Evolutionary conservation across 1,284 basidiomycete species (phyloP), one percentile per base, ranked within the genome.

Genomic region (Rugosomyces carneus): DNA sequence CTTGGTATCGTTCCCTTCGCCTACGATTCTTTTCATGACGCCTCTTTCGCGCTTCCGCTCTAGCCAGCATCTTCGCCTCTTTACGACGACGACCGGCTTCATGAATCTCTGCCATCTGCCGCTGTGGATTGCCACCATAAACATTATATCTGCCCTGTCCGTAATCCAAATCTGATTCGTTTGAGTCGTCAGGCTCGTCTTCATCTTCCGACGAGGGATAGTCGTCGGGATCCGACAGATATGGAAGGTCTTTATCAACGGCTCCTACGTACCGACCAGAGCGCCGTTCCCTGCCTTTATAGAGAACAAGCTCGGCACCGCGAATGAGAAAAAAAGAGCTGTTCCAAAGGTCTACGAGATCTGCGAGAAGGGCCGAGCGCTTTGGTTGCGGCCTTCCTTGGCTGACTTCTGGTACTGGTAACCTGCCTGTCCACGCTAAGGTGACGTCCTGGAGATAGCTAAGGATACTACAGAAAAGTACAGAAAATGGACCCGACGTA

Each of bases 321-420:
- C 87, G 83, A 23, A 72, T 65, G 47, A 74, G 59, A 70, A 88
- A 88, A 67, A 88, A 90, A 10, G 74, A 76, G 37, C 64, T 61
- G 60, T 89, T 89, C 87, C 87, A 90, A 26, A 85, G 68, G 52
- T 87, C 80, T 51, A 89, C 67, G 24, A 89, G 70, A 57, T 87
- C 83, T 13, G 76, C 74, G n/a, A 78, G 64, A 31, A 88, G 67
- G 11, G 65, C 69, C 21, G 82, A 73, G 13, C 79, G 75, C 56
- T 75, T 79, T 13, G 80, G 75, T 27, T 68, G 59, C 48, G 70
- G 69, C 21, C 73, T 75, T 41, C 69, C 68, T 23, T 64, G 62
- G 32, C 66, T 58, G 44, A 71, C 64, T 21, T 74, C 69, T 3
- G 78, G 73, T 16, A 84, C 71, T 3, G 84, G 83, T 47, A 88